Evolutionary conservation across 768 basidiomycete species (phyloP).

Genomic region (Grammothele lineata): DNA sequence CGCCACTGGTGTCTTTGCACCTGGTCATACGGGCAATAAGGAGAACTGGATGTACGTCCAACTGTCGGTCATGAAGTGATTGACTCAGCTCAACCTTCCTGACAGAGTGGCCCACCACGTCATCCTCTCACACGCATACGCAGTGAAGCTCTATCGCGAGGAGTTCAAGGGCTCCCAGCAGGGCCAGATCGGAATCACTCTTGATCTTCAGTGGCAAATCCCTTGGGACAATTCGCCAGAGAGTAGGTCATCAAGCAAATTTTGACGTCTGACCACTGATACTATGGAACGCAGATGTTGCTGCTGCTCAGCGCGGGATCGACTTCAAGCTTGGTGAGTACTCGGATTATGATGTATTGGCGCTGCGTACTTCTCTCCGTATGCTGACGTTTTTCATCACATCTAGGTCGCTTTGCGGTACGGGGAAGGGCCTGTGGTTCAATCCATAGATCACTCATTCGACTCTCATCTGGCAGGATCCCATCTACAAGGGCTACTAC

Average conservation of each 20-base stretch:
- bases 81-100: not conserved
- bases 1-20: conserved; percentile 38
- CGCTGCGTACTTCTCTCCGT: too few relatives aligned
- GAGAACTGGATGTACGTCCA: conserved; percentile 68
- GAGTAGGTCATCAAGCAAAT: conserved; percentile 59
- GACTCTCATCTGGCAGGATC: conserved; percentile 37
- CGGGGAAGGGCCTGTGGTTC: too few relatives aligned
- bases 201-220: conserved; percentile 74
- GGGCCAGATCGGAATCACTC: conserved; percentile 71
- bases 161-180: conserved; percentile 58
- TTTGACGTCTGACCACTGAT: too few relatives aligned
- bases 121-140: conserved; percentile 65
- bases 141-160: conserved; percentile 65
- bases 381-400: too few relatives aligned
- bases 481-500: conserved; percentile 70
- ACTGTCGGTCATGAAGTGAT: too few relatives aligned
- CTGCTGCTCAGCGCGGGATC: conserved; percentile 37
- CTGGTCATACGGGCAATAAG: conserved; percentile 55
- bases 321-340: conserved; percentile 38
- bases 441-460: not conserved
- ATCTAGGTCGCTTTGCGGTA: conserved; percentile 48
- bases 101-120: conserved; percentile 63
- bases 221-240: conserved; percentile 66
- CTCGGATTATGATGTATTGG: not conserved
- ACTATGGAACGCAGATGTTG: conserved; percentile 26